phyloP scores from a whole-genome alignment of 2,329 filamentous ascomycete genomes.

The Penicillium sp. region DNA sequence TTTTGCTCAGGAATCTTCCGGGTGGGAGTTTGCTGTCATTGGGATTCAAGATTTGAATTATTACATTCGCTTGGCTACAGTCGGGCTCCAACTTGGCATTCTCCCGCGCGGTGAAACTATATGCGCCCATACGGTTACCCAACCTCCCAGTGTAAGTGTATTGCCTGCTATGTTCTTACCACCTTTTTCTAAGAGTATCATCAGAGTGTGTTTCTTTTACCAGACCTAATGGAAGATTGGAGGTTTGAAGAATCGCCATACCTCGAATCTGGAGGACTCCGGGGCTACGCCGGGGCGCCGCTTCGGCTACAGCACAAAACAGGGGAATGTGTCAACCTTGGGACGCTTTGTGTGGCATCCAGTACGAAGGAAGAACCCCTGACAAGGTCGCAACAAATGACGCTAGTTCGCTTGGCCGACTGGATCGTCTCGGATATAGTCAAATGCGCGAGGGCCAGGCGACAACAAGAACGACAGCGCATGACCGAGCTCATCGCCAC shows the following conservation, averaged over 20 bases:
- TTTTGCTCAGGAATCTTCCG: constrained; percentile 13
- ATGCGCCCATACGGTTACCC: constrained; percentile 15
- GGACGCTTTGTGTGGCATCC: constrained; percentile 16
- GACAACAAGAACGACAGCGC: constrained; percentile 8
- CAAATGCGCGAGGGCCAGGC: constrained; percentile 5
- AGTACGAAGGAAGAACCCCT: constrained; percentile 9
- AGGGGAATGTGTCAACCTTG: constrained; percentile 12
- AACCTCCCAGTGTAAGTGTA: constrained; percentile 13
- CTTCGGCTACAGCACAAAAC: constrained; percentile 15
- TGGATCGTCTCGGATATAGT: constrained; percentile 15
- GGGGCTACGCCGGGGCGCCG: constrained; percentile 17
- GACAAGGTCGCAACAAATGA: constrained; percentile 10
- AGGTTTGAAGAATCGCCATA: constrained; percentile 14
- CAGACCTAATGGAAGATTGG: constrained; percentile 15
- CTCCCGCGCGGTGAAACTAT: constrained; percentile 15
- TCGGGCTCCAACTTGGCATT: constrained; percentile 11
- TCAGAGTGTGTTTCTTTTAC: constrained; percentile 13
- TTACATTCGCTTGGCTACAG: constrained; percentile 14
- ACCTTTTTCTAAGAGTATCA: neutral
- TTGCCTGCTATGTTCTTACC: neutral
- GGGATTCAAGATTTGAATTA: constrained; percentile 15
- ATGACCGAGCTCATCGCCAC: constrained; percentile 12
- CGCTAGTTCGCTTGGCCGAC: constrained; percentile 12
- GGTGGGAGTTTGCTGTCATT: constrained; percentile 18
- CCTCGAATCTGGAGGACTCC: constrained; percentile 9